Conservation (phyloP, 1,284 basidiomycete species). For the Inonotus hispidus region DNA sequence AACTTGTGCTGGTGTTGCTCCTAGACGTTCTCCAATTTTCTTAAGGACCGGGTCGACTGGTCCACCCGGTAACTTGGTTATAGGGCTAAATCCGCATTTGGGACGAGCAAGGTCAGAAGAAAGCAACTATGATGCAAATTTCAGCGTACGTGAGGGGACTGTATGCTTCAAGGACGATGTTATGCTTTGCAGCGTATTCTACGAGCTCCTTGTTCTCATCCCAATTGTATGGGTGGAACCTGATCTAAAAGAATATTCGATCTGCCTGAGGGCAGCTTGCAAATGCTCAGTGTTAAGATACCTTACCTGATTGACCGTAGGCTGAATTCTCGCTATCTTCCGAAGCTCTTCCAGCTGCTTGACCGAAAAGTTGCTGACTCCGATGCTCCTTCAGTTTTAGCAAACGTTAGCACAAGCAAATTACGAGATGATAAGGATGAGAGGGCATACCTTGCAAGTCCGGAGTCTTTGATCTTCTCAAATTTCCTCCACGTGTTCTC, state of each 20-base stretch:
- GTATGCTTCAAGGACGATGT: constrained; percentile 70
- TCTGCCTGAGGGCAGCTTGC: too few species aligned
- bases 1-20: constrained; percentile 65
- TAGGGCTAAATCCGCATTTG: constrained; percentile 39
- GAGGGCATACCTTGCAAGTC: constrained; percentile 49
- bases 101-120: neutral
- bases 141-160: constrained; percentile 52
- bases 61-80: constrained; percentile 64
- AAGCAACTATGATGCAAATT: neutral
- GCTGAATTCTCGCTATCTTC: constrained; percentile 53
- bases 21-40: constrained; percentile 50
- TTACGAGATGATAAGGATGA: neutral
- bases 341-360: constrained; percentile 54
- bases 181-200: constrained; percentile 51
- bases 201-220: constrained; percentile 46
- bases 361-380: constrained; percentile 73
- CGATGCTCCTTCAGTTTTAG: constrained; percentile 53
- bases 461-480: constrained; percentile 57
- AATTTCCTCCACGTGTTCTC: constrained; percentile 60
- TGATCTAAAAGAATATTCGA: constrained; percentile 37
- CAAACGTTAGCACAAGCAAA: neutral
- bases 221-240: constrained; percentile 71
- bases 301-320: constrained; percentile 70
- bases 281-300: too few species aligned
- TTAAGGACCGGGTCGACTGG: constrained; percentile 63